These are phyloP conservation scores for Raffaelea albimanens DNA, from an alignment of 2,329 filamentous ascomycete species.

Conservation along the genomic window DNA sequence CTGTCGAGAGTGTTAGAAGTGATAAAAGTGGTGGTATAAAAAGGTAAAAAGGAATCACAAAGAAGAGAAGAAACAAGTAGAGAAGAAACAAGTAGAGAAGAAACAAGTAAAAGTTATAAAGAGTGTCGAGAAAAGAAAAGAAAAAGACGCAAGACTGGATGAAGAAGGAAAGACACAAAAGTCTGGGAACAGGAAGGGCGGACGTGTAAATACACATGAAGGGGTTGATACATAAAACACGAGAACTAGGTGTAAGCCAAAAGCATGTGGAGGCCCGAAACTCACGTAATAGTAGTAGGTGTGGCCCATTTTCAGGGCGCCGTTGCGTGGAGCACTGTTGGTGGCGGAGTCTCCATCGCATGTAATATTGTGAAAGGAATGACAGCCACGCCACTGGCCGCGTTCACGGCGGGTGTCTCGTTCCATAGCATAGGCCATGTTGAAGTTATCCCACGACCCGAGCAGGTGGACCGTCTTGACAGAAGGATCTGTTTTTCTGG, in stretches of 20 bases:
- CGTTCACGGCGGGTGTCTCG: constrained; percentile 65
- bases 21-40: too few relatives aligned
- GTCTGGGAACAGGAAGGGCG: constrained; percentile 6
- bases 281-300: constrained; percentile 95
- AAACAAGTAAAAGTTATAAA: not conserved
- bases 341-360: constrained; percentile 60
- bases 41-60: not conserved
- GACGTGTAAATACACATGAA: too few relatives aligned
- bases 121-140: constrained; percentile 2
- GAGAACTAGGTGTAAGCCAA: too few relatives aligned
- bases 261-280: constrained; percentile 14
- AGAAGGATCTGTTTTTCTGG: constrained; percentile 49
- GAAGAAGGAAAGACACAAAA: constrained; percentile 1
- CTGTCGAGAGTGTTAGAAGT: constrained; percentile 32
- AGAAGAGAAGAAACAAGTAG: not conserved
- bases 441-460: constrained; percentile 95
- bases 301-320: constrained; percentile 82
- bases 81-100: not conserved
- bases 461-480: constrained; percentile 67
- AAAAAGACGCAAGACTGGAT: too few relatives aligned
- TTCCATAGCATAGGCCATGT: constrained; percentile 68
- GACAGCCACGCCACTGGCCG: constrained; percentile 78
- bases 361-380: constrained; percentile 76
- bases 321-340: constrained; percentile 50
- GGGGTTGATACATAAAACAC: too few relatives aligned